Evolutionary conservation across 2,329 filamentous ascomycete genomes (phyloP), one percentile per base, ranked within the genome.

Genomic region (Colletotrichum sp.): DNA sequence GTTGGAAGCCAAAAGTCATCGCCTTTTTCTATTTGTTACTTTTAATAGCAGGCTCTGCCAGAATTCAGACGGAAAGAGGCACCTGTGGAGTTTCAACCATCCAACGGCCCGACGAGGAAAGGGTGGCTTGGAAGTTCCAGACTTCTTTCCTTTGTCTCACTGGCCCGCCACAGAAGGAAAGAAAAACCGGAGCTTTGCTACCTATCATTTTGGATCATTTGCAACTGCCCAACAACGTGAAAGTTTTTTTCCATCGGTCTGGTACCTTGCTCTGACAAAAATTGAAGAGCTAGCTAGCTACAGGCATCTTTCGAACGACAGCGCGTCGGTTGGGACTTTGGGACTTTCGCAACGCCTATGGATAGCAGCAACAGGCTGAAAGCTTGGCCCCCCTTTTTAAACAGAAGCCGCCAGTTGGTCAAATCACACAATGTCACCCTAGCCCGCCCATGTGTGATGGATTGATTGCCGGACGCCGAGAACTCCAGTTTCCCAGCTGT

Each of bases 381-480:
- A 16, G 48, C 63, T 66, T 59, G 30, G 66, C 66, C 66, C 66
- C 32, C 52, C 32, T 59, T 68, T 68, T 39, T 55, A 55, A 66
- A 32, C 24, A 52, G 36, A 14, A 52, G 36, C 39, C 43, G 24
- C 26, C 16, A 32, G 30, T 32, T 28, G 13, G 21, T 28, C 26
- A 55, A 32, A 55, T 67, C 39, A 34, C 65, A 55, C 26, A 30
- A 55, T 55, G 65, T 67, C 64, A 52, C 43, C 65, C 63, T 52
- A 52, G 16, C 39, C 64, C 64, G 64, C 64, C 18, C 64, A 28
- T 18, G 39, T 65, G 63, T 68, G 63, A 72, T 72, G 73, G 69
- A 68, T 73, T 73, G 64, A 65, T 68, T 64, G 69, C 73, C 57
- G 73, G 30, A 39, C 57, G 34, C 73, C 70, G 59, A 43, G 73